Percentiles rank a stretch among this genome's conserved stretches.
Evolutionary conservation across 1,284 basidiomycete species (phyloP).

Genomic region (Schizophyllum commune): DNA sequence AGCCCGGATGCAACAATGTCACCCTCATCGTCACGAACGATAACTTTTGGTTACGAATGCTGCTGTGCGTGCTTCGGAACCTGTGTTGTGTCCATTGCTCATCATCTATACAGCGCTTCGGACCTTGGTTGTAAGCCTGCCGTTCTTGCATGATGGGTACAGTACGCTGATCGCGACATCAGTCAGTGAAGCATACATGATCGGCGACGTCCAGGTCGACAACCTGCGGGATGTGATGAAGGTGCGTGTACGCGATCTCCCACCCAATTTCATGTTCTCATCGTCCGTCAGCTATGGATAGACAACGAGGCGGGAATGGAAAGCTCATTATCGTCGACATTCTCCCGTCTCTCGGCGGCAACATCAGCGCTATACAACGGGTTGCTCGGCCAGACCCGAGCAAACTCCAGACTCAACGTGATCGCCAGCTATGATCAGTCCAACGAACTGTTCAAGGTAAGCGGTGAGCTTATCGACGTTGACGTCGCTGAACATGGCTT

Average conservation of each 20-base stretch:
- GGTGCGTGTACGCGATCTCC: conserved; percentile 28
- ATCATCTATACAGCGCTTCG: conserved; percentile 39
- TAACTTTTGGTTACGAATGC: conserved; percentile 75
- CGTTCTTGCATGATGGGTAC: conserved; percentile 5
- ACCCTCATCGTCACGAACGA: conserved; percentile 60
- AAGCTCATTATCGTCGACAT: conserved; percentile 30
- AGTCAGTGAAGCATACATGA: conserved; percentile 67
- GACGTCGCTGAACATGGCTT: conserved; percentile 13
- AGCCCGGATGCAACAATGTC: conserved; percentile 48
- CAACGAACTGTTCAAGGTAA: conserved; percentile 38
- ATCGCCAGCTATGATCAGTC: conserved; percentile 66
- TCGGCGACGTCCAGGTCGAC: conserved; percentile 49
- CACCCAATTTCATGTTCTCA: conserved; percentile 17
- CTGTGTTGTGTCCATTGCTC: conserved; percentile 7
- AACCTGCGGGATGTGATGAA: conserved; percentile 53
- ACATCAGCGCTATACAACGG: conserved; percentile 19
- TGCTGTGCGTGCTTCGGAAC: conserved; percentile 40
- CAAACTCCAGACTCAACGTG: conserved; percentile 50
- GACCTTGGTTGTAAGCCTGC: conserved; percentile 61
- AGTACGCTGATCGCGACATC: conserved; percentile 3
- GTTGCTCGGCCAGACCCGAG: conserved; percentile 47
- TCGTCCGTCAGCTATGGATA: conserved; percentile 48
- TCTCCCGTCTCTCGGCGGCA: conserved; percentile 32
- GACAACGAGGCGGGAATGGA: conserved; percentile 47
- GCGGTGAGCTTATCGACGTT: background rate